Conservation (phyloP, 2,329 filamentous ascomycete species). For the Diaporthe vexans region DNA sequence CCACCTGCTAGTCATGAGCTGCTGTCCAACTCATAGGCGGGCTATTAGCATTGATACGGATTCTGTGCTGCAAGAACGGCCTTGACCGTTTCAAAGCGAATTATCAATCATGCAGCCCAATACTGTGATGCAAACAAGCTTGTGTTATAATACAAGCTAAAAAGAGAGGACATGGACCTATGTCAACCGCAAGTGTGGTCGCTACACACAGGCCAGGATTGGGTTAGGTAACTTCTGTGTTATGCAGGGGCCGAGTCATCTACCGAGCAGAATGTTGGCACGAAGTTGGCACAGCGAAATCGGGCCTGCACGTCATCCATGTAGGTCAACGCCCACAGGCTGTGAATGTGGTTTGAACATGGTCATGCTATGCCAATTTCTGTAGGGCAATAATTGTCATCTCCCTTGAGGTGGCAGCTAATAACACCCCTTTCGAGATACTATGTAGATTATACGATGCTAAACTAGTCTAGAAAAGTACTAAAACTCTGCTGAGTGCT, state of each 20-base stretch:
- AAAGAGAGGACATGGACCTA: background rate
- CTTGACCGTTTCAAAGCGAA: too few species aligned
- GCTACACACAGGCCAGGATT: background rate
- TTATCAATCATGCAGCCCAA: background rate
- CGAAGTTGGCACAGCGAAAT: constrained; percentile 19
- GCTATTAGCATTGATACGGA: background rate
- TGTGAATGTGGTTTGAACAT: background rate
- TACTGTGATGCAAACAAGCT: background rate
- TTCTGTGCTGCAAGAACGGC: background rate
- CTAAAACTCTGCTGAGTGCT: background rate
- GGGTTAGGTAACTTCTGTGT: background rate
- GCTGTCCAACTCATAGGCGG: background rate
- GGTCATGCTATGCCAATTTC: background rate
- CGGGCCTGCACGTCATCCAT: constrained; percentile 8
- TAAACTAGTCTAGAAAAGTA: background rate
- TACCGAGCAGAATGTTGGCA: constrained; percentile 7
- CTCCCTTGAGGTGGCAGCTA: background rate
- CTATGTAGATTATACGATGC: background rate
- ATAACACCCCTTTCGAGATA: background rate
- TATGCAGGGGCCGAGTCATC: background rate
- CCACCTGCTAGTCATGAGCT: constrained; percentile 9
- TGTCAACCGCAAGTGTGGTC: background rate
- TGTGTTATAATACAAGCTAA: too few species aligned
- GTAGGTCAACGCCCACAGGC: background rate
- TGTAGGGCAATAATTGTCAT: background rate